phyloP scores from a whole-genome alignment of 179 eudicot genomes.

The Gypsophila paniculata region DNA sequence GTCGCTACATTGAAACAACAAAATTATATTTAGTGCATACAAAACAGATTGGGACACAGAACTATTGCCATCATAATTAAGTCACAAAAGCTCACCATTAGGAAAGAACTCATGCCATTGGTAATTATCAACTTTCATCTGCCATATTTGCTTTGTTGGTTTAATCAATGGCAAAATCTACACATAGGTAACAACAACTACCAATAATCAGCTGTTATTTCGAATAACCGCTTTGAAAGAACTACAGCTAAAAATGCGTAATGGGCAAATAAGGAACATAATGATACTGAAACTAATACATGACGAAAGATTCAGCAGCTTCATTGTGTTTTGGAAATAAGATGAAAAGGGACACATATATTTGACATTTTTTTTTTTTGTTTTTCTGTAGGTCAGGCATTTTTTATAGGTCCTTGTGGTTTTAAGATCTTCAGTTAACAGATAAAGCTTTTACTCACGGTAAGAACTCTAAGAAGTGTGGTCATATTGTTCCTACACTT shows the following conservation, averaged over 20 bases:
- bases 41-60: conserved; percentile 15
- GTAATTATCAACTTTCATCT: conserved; percentile 50
- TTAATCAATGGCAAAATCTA: conserved; percentile 75
- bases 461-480: background rate
- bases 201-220: conserved; percentile 6
- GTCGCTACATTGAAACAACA: conserved; percentile 48
- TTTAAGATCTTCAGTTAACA: conserved; percentile 7
- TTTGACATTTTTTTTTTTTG: background rate
- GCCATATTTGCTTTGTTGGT: conserved; percentile 81
- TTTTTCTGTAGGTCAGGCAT: background rate
- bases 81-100: conserved; percentile 45
- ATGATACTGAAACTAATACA: conserved; percentile 4
- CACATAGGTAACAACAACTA: conserved; percentile 24
- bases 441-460: background rate
- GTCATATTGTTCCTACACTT: background rate
- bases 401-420: background rate
- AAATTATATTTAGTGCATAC: conserved; percentile 23
- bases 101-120: conserved; percentile 95
- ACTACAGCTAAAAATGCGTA: background rate
- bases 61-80: background rate
- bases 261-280: background rate
- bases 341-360: background rate
- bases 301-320: background rate
- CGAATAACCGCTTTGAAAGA: conserved; percentile 8
- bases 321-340: background rate